phyloP scores from a whole-genome alignment of 1,139 yeast species.

The Sporopachydermia cereana region DNA sequence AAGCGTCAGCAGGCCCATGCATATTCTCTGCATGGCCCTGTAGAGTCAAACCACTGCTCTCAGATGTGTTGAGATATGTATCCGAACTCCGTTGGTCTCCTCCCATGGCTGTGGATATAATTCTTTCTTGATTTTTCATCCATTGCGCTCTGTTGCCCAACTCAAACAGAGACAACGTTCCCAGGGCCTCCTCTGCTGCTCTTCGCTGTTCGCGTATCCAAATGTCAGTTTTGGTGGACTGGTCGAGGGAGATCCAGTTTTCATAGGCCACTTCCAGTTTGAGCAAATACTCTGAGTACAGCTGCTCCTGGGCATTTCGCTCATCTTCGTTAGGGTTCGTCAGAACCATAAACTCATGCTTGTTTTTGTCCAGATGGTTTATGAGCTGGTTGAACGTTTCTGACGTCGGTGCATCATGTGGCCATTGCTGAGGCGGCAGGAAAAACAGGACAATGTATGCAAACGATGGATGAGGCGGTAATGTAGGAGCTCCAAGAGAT shows the following conservation, averaged over 20 bases:
- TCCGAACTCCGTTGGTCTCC: slow-evolving; percentile 6
- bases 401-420: slow-evolving; percentile 36
- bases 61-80: neutral
- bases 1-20: neutral
- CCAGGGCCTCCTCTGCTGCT: slow-evolving; percentile 34
- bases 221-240: slow-evolving; percentile 23
- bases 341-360: neutral
- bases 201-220: slow-evolving; percentile 33
- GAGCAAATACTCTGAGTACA: slow-evolving; percentile 17
- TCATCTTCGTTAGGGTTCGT: neutral
- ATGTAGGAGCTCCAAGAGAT: slow-evolving; percentile 26
- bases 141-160: slow-evolving; percentile 30
- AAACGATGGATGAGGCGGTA: slow-evolving; percentile 34
- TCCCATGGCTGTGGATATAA: slow-evolving; percentile 13
- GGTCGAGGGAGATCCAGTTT: slow-evolving; percentile 29
- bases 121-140: slow-evolving; percentile 23
- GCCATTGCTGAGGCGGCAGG: slow-evolving; percentile 34
- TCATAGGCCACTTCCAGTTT: slow-evolving; percentile 32
- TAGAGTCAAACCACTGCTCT: neutral
- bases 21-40: neutral
- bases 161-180: slow-evolving; percentile 29
- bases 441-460: slow-evolving; percentile 35
- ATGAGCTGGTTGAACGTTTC: slow-evolving; percentile 28
- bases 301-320: slow-evolving; percentile 8
- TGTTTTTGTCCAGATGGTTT: neutral